Base-by-base conservation (phyloP, 768 basidiomycete species). In the Leccinum ochraceum region DNA sequence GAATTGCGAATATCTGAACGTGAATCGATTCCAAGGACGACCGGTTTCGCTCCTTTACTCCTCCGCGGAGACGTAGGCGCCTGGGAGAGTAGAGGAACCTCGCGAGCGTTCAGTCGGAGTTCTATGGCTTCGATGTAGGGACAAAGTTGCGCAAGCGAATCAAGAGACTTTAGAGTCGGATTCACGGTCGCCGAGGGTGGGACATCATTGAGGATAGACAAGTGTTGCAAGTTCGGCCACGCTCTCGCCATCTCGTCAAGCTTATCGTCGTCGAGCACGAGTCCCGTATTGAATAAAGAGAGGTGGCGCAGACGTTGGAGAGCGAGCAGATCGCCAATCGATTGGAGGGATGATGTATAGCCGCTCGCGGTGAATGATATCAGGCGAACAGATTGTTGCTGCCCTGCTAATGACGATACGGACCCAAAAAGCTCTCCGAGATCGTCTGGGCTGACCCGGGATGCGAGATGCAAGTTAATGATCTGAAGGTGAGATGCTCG, bases 1-100 rank as follows among this genome's bases (percentile, higher is more conserved):
- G 66, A 65, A 32, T 69, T 66, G 42, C 65, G 68, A 34, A 69
- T 57, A 2, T 67, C 66, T 9, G 68, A 69, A 10, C 60, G 57
- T 14, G 53, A 6, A 56, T 69, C 68, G 13, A 69, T 59, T 9
- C 44, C 34, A 13, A 69, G 57, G n/a, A 42, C 4, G 0, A 60
- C 10, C 0, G 57, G 58, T 32, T 58, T 63, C 2, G 56, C 32
- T 5, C 62, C 60, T 9, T 52, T 46, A 11, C 49, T 65, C 10
- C 64, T 60, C 26, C 49, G 65, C 2, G 11, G 14, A 9, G 53
- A 0, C 16, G 44, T 4, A 1, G 3, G 1, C n/a, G 57, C 0
- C 10, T 26, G 22, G 2, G 22, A 20, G 4, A 50, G 20, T 1
- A 55, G 16, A 5, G 68, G 68, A 42, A 68, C 58, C 17, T 67